phyloP scores from a whole-genome alignment of 2,329 filamentous ascomycete genomes.

The Neonectria neomacrospora region DNA sequence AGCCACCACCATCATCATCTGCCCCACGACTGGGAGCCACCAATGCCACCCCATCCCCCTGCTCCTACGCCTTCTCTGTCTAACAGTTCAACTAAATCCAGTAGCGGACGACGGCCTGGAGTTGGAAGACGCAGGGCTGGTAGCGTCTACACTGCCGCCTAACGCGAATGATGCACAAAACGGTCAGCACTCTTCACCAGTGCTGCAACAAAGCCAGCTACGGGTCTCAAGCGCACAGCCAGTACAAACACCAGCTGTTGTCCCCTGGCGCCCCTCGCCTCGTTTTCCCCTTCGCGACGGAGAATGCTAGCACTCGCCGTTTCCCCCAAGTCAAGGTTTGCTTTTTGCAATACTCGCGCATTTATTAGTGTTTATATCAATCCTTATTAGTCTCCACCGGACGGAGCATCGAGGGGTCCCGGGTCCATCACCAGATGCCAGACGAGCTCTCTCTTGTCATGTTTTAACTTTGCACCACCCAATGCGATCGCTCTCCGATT shows the following conservation, averaged over 20 bases:
- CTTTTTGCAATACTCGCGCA: conserved; percentile 31
- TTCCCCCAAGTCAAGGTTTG: conserved; percentile 25
- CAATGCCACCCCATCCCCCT: conserved; percentile 4
- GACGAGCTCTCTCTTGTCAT: conserved; percentile 30
- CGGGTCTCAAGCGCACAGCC: too few species aligned
- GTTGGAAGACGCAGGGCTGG: not conserved
- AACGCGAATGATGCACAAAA: not conserved
- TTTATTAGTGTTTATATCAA: conserved; percentile 33
- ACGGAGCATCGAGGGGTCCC: conserved; percentile 23
- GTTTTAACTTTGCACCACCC: conserved; percentile 42
- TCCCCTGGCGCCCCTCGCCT: not conserved
- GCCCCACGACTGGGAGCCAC: not conserved
- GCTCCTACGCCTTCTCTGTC: not conserved
- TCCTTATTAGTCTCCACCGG: conserved; percentile 27
- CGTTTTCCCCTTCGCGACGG: not conserved
- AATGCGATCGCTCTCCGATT: conserved; percentile 49
- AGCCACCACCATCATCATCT: conserved; percentile 5
- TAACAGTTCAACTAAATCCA: not conserved
- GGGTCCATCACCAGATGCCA: conserved; percentile 21
- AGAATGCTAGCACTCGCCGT: not conserved
- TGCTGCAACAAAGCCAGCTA: not conserved
- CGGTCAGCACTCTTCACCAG: not conserved
- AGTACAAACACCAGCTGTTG: not conserved
- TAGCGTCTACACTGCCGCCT: not conserved
- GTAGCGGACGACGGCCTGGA: not conserved